These are phyloP conservation scores for Kwoniella europaea DNA, from an alignment of 768 basidiomycete genomes.

Conservation along the genomic window DNA sequence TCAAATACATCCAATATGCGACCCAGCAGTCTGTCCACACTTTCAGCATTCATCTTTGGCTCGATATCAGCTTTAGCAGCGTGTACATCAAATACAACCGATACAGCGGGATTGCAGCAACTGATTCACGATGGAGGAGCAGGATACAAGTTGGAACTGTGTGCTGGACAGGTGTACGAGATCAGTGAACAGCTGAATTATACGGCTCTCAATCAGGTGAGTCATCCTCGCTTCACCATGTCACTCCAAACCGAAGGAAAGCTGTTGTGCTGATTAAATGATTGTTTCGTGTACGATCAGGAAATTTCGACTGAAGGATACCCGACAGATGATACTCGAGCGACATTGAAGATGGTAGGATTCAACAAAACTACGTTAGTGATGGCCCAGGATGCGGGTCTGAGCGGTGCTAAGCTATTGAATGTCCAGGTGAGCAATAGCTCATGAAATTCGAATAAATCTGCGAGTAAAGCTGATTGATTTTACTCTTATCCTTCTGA, in stretches of 20 bases:
- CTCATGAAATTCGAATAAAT: background rate
- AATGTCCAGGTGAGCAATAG: slow-evolving; percentile 66
- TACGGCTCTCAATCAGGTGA: slow-evolving; percentile 63
- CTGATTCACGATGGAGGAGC: slow-evolving; percentile 36
- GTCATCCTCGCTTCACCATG: background rate
- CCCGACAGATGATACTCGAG: slow-evolving; percentile 70
- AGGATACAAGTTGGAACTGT: slow-evolving; percentile 72
- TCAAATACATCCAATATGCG: background rate
- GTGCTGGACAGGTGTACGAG: slow-evolving; percentile 68
- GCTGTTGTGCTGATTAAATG: background rate
- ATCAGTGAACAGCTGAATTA: slow-evolving; percentile 73
- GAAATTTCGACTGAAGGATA: slow-evolving; percentile 83
- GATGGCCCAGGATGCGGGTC: slow-evolving; percentile 68
- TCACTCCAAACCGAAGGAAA: no score
- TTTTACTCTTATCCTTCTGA: background rate
- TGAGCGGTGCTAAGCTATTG: slow-evolving; percentile 66
- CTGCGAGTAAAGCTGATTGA: background rate
- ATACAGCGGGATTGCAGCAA: slow-evolving; percentile 38
- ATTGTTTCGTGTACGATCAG: slow-evolving; percentile 57
- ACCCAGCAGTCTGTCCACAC: background rate
- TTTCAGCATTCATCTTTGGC: background rate
- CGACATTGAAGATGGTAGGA: slow-evolving; percentile 72
- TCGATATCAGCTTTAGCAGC: slow-evolving; percentile 28
- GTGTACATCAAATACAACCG: slow-evolving; percentile 42
- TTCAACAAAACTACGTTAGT: slow-evolving; percentile 64